These are phyloP conservation scores for Arabidopsis arenosa DNA, from an alignment of 345 rosid species.

Conservation along the genomic window DNA sequence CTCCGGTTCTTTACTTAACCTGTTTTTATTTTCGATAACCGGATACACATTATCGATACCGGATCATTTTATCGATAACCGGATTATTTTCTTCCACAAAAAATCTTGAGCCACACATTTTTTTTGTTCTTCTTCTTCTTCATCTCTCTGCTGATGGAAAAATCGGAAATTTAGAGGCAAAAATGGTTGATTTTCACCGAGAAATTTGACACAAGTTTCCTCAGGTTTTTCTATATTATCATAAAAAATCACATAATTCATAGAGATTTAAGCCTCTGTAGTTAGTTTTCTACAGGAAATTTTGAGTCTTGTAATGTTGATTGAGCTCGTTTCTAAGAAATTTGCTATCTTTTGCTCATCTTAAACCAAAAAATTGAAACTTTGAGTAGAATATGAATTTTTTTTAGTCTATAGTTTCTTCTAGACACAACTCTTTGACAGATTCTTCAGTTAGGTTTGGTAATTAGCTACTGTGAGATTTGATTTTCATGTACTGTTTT, in stretches of 20 bases:
- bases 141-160: conserved; percentile 8
- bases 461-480: not conserved
- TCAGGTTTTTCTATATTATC: conserved; percentile 7
- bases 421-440: not conserved
- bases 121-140: not conserved
- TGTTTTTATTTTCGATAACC: conserved; percentile 8
- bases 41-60: conserved; percentile 5
- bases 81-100: not conserved
- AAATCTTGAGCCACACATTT: conserved; percentile 34
- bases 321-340: conserved; percentile 9
- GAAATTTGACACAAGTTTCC: not conserved
- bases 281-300: conserved; percentile 23
- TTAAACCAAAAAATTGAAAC: not conserved
- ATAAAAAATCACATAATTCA: not conserved
- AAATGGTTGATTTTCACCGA: conserved; percentile 19
- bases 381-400: not conserved
- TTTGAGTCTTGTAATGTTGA: conserved; percentile 11
- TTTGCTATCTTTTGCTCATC: not conserved
- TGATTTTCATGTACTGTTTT: conserved; percentile 22
- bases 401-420: conserved; percentile 1
- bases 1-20: conserved; percentile 25
- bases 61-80: not conserved
- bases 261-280: not conserved
- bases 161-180: not conserved
- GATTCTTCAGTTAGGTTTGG: not conserved